phyloP scores from a whole-genome alignment of 495 filamentous ascomycete genomes.

The Penicillium bovifimosum region DNA sequence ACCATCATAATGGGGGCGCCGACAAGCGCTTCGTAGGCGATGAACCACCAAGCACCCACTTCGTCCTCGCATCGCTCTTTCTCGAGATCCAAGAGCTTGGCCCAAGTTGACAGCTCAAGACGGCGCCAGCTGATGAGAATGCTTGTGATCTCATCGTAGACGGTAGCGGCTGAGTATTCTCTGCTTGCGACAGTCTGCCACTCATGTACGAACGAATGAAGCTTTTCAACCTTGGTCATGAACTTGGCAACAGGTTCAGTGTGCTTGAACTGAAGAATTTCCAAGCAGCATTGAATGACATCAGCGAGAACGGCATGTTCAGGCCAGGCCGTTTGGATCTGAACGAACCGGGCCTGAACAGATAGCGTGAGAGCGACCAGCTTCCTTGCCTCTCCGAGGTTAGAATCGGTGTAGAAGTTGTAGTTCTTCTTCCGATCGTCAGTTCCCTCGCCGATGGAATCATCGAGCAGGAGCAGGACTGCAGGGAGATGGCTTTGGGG shows the following conservation, averaged over 20 bases:
- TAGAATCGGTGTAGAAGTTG: conserved; percentile 85
- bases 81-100: conserved; percentile 81
- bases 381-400: conserved; percentile 65
- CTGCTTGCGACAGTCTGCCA: conserved; percentile 89
- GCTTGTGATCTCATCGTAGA: conserved; percentile 71
- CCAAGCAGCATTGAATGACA: conserved; percentile 65
- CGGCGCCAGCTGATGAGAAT: conserved; percentile 81
- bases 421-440: conserved; percentile 43
- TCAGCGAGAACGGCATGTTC: conserved; percentile 72
- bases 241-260: conserved; percentile 82
- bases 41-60: conserved; percentile 92
- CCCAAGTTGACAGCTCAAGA: conserved; percentile 88
- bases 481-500: conserved; percentile 57
- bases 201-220: conserved; percentile 76
- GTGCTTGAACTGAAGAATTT: conserved; percentile 67
- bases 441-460: conserved; percentile 43
- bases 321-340: conserved; percentile 64
- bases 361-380: conserved; percentile 60
- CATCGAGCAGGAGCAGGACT: conserved; percentile 57
- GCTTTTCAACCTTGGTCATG: conserved; percentile 74
- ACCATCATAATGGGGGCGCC: conserved; percentile 61
- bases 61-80: conserved; percentile 64
- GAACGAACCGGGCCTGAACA: conserved; percentile 61
- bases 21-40: conserved; percentile 84
- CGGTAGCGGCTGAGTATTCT: conserved; percentile 58